These are phyloP conservation scores for Triglochin maritima DNA, from an alignment of 106 monocot genomes.

Conservation along the genomic window DNA sequence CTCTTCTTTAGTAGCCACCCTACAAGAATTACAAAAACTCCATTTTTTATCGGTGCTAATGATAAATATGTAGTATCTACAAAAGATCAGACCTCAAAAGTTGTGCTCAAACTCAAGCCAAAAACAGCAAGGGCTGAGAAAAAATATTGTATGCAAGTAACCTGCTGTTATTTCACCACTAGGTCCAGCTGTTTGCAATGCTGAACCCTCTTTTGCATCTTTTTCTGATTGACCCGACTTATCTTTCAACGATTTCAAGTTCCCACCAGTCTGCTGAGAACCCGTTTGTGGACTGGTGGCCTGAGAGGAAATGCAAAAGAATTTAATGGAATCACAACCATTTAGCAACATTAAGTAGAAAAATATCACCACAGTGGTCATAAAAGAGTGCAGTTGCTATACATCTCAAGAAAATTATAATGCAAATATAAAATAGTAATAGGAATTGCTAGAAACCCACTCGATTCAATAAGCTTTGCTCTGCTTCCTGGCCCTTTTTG, in stretches of 20 bases:
- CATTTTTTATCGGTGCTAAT: neutral
- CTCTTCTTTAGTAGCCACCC: constrained; percentile 69
- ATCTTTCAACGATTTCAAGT: constrained; percentile 80
- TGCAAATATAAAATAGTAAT: neutral
- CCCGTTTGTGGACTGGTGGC: constrained; percentile 88
- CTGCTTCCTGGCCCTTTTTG: constrained; percentile 74
- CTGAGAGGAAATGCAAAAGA: constrained; percentile 16
- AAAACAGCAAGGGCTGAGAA: neutral
- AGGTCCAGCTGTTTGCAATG: constrained; percentile 74
- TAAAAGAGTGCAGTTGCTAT: neutral
- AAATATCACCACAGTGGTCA: too few species aligned
- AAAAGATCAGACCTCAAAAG: neutral
- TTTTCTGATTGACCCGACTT: constrained; percentile 64
- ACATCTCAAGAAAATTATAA: neutral
- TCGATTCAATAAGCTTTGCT: constrained; percentile 58
- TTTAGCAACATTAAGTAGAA: neutral
- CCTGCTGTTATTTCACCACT: constrained; percentile 95
- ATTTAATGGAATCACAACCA: neutral
- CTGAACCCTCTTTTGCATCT: constrained; percentile 72
- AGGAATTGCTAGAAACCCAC: constrained; percentile 16
- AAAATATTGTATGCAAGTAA: neutral
- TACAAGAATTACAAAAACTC: neutral
- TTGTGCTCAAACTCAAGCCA: neutral
- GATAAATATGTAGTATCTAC: too few species aligned
- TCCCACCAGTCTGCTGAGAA: constrained; percentile 56